Evolutionary conservation across 2,329 filamentous ascomycete genomes (phyloP), one percentile per base, ranked within the genome.

Genomic region (Diaporthe helianthi): DNA sequence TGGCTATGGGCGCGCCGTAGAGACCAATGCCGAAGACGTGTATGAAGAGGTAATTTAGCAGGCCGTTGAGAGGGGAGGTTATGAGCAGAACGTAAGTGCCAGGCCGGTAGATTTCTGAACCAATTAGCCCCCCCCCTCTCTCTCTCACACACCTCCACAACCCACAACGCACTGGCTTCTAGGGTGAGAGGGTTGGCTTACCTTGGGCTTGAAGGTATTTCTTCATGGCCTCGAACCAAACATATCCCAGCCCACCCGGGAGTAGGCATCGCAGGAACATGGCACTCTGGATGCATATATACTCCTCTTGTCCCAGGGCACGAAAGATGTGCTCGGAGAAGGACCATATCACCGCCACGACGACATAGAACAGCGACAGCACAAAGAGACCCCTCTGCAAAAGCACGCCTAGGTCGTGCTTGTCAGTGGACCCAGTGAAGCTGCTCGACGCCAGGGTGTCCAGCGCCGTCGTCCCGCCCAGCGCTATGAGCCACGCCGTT

Each of bases 201-300:
- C 92, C 92, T 80, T 97, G 94, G 0, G 94, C 94, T 79, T 97
- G 94, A 1, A 97, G 85, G 74, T 90, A 97, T 74, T 95, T 93
- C 81, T 97, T 97, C 76, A 94, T 88, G 7, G 89, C 85, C 79
- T 97, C 93, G 71, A 97, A 97, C 81, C 92, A 97, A 49, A 97
- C 89, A 74, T 97, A 97, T 0, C 93, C 93, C 46, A 97, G 80
- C 0, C 93, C 93, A 0, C 93, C 93, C 0, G 93, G 93, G 1
- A 93, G 91, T 54, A 97, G 80, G 15, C 89, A 87, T 2, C 85
- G 89, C 9, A 97, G 80, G 72, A 97, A 97, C 52, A 82, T 86
- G 1, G 92, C 88, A 64, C 91, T 92, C 70, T 94, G 89, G 29
- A 87, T 82, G 49, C 92, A 93, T 38, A 97, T 90, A 71, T 90